Conservation (phyloP, 2,329 filamentous ascomycete genomes). For the Clonostachys sp. region DNA sequence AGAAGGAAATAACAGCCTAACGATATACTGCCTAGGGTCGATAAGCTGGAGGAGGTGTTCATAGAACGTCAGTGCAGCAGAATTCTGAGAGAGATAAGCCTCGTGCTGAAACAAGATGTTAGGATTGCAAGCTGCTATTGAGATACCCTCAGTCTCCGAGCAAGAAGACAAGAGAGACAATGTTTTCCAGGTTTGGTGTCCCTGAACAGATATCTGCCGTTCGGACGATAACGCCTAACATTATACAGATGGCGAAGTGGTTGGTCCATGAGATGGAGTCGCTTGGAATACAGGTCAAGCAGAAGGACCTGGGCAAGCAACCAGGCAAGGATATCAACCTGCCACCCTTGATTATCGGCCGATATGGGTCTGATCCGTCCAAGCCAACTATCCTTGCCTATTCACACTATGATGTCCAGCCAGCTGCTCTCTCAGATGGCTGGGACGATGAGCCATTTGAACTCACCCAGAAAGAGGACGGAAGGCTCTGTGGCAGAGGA, state of each 20-base stretch:
- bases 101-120: too few species aligned
- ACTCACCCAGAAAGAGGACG: constrained; percentile 81
- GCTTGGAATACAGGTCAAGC: constrained; percentile 83
- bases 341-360: constrained; percentile 84
- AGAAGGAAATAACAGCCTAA: too few species aligned
- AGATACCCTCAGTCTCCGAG: too few species aligned
- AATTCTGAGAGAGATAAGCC: too few species aligned
- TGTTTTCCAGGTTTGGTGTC: too few species aligned
- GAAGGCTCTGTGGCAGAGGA: constrained; percentile 92
- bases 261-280: constrained; percentile 77
- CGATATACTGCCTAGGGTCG: too few species aligned
- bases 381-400: constrained; percentile 97
- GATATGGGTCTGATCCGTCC: constrained; percentile 86
- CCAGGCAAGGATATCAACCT: constrained; percentile 88
- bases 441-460: constrained; percentile 96
- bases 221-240: constrained; percentile 50
- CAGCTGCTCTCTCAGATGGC: constrained; percentile 86
- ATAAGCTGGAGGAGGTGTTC: too few species aligned
- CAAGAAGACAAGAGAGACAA: too few species aligned
- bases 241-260: constrained; percentile 93
- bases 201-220: too few species aligned
- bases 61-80: too few species aligned
- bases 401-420: constrained; percentile 98
- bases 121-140: too few species aligned
- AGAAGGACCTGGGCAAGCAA: constrained; percentile 85